A percentile compares a stretch with the other conserved stretches of the same genome.
These are phyloP conservation scores for Rhododendron molle DNA, from an alignment of 148 eudicot genomes.

Conservation along the genomic window DNA sequence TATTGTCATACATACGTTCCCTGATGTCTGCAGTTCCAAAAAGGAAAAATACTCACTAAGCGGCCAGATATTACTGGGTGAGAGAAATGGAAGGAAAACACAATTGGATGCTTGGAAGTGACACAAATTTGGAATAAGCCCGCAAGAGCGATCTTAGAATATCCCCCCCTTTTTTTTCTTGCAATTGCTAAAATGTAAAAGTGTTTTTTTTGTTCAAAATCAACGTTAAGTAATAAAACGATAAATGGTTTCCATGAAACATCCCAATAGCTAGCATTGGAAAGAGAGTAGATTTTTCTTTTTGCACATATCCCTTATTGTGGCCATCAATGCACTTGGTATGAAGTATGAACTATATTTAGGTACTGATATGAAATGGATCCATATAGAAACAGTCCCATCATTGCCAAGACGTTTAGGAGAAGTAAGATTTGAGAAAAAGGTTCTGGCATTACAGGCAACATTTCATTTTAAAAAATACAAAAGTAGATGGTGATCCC, in stretches of 20 bases:
- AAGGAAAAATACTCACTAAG: background rate
- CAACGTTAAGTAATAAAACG: background rate
- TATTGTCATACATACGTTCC: constrained; percentile 25
- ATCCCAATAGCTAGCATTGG: background rate
- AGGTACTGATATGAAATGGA: background rate
- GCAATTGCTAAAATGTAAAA: background rate
- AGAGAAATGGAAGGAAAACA: background rate
- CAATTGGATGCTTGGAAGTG: background rate
- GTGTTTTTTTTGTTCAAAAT: background rate
- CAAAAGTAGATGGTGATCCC: background rate
- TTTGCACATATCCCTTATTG: background rate
- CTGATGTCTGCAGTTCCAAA: constrained; percentile 25
- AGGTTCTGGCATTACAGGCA: background rate
- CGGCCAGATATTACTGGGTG: background rate
- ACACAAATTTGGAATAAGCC: background rate
- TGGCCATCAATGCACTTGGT: background rate
- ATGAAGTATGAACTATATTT: background rate
- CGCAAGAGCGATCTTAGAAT: background rate
- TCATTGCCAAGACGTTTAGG: background rate
- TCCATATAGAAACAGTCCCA: background rate
- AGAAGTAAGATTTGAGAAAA: background rate
- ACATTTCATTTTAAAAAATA: background rate
- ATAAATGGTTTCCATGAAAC: background rate
- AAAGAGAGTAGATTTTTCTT: background rate
- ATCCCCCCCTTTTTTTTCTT: background rate